Evolutionary conservation across 129 eudicot genomes (phyloP).

Genomic region (Flaveria brownii): DNA sequence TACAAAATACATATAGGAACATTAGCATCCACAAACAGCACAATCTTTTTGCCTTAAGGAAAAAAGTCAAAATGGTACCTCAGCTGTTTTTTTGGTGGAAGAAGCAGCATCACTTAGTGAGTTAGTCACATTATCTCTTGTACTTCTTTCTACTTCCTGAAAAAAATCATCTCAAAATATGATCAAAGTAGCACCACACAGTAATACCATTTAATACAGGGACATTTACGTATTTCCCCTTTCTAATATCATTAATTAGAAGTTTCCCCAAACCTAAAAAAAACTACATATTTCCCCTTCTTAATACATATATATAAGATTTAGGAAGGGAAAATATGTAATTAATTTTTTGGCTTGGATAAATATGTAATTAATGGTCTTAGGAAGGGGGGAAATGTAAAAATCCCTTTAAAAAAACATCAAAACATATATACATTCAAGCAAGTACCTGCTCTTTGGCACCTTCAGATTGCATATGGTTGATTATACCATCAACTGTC

Average conservation of each 20-base stretch:
- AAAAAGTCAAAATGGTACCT: conserved; percentile 47
- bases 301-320: no score
- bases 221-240: no score
- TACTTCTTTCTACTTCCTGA: conserved; percentile 47
- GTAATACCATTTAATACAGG: neutral
- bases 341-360: no score
- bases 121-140: conserved; percentile 28
- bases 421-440: neutral
- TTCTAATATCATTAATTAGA: no score
- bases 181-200: conserved; percentile 11
- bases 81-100: conserved; percentile 47
- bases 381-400: no score
- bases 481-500: conserved; percentile 73
- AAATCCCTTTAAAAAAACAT: neutral
- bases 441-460: conserved; percentile 50
- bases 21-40: conserved; percentile 7
- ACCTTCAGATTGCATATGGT: conserved; percentile 63
- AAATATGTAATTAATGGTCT: no score
- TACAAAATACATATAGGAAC: conserved; percentile 7
- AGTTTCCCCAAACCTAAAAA: no score
- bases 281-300: no score
- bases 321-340: no score
- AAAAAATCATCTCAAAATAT: conserved; percentile 15
- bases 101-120: conserved; percentile 36
- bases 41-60: neutral